A percentile compares a stretch with the other conserved stretches of the same genome.
These are phyloP conservation scores for Hansenula sp. DNA, from an alignment of 1,139 yeast species.

Conservation along the genomic window DNA sequence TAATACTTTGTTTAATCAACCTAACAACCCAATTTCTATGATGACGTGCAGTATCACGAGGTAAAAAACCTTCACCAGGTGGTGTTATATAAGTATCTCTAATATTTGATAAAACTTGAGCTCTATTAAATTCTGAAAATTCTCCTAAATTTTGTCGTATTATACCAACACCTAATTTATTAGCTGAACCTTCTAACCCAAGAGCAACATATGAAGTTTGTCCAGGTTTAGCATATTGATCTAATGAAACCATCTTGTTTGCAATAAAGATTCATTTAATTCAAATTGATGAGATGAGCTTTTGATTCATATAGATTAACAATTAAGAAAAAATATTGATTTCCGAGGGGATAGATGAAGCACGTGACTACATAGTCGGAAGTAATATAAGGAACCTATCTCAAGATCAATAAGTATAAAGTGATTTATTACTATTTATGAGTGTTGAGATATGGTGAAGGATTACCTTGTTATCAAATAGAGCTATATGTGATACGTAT, in stretches of 20 bases:
- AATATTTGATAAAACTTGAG: constrained; percentile 76
- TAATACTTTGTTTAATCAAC: constrained; percentile 60
- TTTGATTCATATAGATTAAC: too few relatives aligned
- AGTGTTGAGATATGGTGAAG: too few relatives aligned
- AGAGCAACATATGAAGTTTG: constrained; percentile 58
- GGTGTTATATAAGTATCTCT: constrained; percentile 95
- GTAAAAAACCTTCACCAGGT: constrained; percentile 96
- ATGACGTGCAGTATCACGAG: constrained; percentile 94
- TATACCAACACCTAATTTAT: constrained; percentile 91
- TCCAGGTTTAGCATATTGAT: constrained; percentile 14
- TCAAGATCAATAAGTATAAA: too few relatives aligned
- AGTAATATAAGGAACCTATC: too few relatives aligned
- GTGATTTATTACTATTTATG: too few relatives aligned
- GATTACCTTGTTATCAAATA: too few relatives aligned
- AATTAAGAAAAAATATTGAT: too few relatives aligned
- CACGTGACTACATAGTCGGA: too few relatives aligned
- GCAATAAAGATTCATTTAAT: too few relatives aligned
- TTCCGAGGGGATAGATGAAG: too few relatives aligned
- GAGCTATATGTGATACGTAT: too few relatives aligned
- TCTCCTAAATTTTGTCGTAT: constrained; percentile 65
- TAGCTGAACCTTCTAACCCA: constrained; percentile 96
- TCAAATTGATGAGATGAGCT: too few relatives aligned
- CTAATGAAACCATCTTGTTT: constrained; percentile 17
- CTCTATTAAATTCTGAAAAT: constrained; percentile 49
- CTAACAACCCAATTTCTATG: constrained; percentile 96